Evolutionary conservation across 2,329 filamentous ascomycete genomes (phyloP), one percentile per base, ranked within the genome.

Genomic region (Diaporthe sp.): DNA sequence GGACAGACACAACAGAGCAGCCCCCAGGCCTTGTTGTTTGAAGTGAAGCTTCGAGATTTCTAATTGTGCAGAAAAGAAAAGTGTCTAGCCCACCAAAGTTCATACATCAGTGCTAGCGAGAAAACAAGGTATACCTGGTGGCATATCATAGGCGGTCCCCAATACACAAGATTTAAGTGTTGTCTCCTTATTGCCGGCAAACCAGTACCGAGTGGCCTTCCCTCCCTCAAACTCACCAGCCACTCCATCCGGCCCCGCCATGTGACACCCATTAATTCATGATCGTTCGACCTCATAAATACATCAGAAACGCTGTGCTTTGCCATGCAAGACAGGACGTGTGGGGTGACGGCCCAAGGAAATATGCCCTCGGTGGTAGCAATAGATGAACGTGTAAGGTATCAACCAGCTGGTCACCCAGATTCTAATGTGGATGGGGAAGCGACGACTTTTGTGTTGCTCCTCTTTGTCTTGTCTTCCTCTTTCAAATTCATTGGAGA

Each of bases 231-330:
- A 55, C 9, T 25, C 31, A 28, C n/a, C 20, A 20, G 28, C 22
- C 6, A 37, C 13, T 25, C 31, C 58, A 20, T 44, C 47, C 25
- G 17, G 42, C 51, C 13, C 44, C 37, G n/a, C 17, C 58, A 37
- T 51, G 37, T 42, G n/a, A 39, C 20, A 28, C 63, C 49, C 51
- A 71, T 71, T 71, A 61, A 47, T 12, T 71, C 73, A 55, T 77
- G 47, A 42, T 75, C 31, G 63, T 77, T 58, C 42, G 34, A 39
- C 34, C n/a, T 61, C 63, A 34, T 73, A 60, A 73, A 60, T 75
- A 71, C 76, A 73, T 75, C 70, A 57, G 17, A 73, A 77, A 75
- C 73, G 70, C 76, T 73, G 20, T 75, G 73, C 63, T 71, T 61
- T 63, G 70, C 63, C 71, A 75, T 75, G 75, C 73, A 75, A 71